These are phyloP conservation scores for Dactylellina haptotyla DNA, from an alignment of 2,329 filamentous ascomycete genomes.

Conservation along the genomic window DNA sequence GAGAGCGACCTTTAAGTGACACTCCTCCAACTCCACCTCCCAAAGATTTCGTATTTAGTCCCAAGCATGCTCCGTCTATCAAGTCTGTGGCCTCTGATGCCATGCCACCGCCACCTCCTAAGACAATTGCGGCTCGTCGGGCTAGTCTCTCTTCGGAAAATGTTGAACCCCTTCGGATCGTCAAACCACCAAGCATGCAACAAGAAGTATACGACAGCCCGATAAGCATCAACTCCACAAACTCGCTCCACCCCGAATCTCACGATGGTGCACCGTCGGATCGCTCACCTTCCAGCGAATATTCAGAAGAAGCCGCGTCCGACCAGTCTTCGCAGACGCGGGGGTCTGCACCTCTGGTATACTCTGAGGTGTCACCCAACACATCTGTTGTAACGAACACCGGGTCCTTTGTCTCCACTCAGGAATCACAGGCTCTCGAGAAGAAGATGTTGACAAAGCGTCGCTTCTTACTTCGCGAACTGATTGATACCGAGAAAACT, in stretches of 20 bases:
- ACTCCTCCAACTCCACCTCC: constrained; percentile 49
- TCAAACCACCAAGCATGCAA: constrained; percentile 29
- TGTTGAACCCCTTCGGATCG: constrained; percentile 44
- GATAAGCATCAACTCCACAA: constrained; percentile 38
- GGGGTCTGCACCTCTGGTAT: constrained; percentile 20
- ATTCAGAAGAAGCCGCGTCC: constrained; percentile 56
- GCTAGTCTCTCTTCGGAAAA: constrained; percentile 41
- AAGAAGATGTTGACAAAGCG: constrained; percentile 80
- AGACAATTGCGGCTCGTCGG: constrained; percentile 43
- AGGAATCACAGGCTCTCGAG: constrained; percentile 67
- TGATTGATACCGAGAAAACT: constrained; percentile 89
- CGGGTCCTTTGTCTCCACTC: constrained; percentile 60
- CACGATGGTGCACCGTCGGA: constrained; percentile 50
- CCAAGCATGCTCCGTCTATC: constrained; percentile 50
- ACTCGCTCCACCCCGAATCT: constrained; percentile 16
- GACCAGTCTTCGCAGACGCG: constrained; percentile 43
- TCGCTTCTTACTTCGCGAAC: constrained; percentile 85
- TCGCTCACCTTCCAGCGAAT: constrained; percentile 57
- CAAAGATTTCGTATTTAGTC: constrained; percentile 49
- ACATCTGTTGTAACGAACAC: constrained; percentile 48
- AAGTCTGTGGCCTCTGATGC: constrained; percentile 48
- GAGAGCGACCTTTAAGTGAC: constrained; percentile 42
- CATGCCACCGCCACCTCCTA: constrained; percentile 46
- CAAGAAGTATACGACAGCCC: constrained; percentile 46
- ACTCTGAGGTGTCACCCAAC: constrained; percentile 45